Evolutionary conservation across 768 basidiomycete species (phyloP).

Genomic region (Dioszegia crocea): DNA sequence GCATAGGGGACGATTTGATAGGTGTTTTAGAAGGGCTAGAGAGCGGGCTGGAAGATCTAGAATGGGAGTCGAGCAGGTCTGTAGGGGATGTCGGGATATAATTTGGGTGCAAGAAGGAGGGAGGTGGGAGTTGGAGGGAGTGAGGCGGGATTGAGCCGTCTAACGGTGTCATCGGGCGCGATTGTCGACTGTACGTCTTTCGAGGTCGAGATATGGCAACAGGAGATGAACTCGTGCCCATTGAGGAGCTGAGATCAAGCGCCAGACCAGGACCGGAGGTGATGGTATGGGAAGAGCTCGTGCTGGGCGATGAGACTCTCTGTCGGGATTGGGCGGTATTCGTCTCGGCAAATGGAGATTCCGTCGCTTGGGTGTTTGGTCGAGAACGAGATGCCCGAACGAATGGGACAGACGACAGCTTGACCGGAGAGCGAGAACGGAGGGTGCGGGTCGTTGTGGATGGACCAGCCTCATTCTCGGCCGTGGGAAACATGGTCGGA

Average conservation of each 20-base stretch:
- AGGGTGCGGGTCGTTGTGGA: neutral
- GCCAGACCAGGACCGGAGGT: neutral
- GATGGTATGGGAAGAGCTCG: neutral
- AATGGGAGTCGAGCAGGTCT: neutral
- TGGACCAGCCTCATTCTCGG: constrained; percentile 1
- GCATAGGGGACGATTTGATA: neutral
- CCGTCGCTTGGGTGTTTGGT: too few relatives aligned
- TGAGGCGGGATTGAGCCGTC: too few relatives aligned
- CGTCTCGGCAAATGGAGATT: too few relatives aligned
- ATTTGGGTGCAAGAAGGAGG: too few relatives aligned
- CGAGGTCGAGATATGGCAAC: neutral
- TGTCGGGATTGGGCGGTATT: too few relatives aligned
- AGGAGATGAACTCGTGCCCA: neutral
- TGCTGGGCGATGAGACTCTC: neutral
- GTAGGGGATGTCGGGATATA: neutral
- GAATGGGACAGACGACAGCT: neutral
- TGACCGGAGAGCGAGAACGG: neutral
- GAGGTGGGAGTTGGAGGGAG: too few relatives aligned
- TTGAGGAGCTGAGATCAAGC: neutral
- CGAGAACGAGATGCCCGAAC: neutral
- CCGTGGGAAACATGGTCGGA: neutral
- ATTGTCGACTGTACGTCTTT: neutral
- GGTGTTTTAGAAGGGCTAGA: neutral
- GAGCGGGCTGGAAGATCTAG: neutral
- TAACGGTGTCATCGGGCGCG: too few relatives aligned